Percentiles rank a stretch among this genome's conserved stretches.
These are phyloP conservation scores for Sporisorium sorghi DNA, from an alignment of 1,284 basidiomycete species.

Conservation along the genomic window DNA sequence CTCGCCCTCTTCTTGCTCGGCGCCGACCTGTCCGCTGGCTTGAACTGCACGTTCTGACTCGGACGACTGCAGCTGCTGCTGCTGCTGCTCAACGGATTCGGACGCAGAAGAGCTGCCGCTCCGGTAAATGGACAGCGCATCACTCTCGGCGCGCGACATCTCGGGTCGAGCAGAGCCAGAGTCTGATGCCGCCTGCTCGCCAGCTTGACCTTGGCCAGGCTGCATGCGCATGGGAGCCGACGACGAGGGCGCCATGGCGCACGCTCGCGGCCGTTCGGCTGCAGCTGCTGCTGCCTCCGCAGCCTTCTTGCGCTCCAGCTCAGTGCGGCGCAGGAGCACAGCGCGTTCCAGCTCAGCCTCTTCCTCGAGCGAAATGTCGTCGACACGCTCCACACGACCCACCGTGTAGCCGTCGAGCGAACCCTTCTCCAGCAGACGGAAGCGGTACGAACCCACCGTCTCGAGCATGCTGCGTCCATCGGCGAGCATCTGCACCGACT, in stretches of 20 bases:
- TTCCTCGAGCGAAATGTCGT: constrained; percentile 56
- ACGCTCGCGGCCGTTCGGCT: constrained; percentile 10
- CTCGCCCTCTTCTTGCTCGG: not conserved
- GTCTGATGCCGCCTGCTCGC: not conserved
- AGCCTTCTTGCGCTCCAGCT: constrained; percentile 40
- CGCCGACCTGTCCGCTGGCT: constrained; percentile 5
- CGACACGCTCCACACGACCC: constrained; percentile 77
- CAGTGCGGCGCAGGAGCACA: constrained; percentile 29
- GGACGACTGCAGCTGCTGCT: not conserved
- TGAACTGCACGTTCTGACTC: not conserved
- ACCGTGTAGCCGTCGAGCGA: constrained; percentile 85
- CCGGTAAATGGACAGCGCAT: constrained; percentile 39
- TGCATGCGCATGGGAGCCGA: constrained; percentile 19
- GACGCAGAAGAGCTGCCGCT: not conserved
- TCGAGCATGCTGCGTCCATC: constrained; percentile 92
- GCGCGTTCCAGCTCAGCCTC: constrained; percentile 49
- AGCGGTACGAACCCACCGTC: constrained; percentile 84
- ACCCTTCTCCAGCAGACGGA: constrained; percentile 83
- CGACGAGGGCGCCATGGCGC: constrained; percentile 17
- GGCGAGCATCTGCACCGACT: constrained; percentile 83
- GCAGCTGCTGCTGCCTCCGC: constrained; percentile 22
- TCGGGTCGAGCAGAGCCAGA: constrained; percentile 18
- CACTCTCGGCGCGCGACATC: constrained; percentile 24
- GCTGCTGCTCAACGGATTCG: constrained; percentile 3
- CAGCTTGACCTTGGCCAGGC: not conserved